Evolutionary conservation across 1,284 basidiomycete genomes (phyloP).

Genomic region (Melampsora abietis-canadensis): DNA sequence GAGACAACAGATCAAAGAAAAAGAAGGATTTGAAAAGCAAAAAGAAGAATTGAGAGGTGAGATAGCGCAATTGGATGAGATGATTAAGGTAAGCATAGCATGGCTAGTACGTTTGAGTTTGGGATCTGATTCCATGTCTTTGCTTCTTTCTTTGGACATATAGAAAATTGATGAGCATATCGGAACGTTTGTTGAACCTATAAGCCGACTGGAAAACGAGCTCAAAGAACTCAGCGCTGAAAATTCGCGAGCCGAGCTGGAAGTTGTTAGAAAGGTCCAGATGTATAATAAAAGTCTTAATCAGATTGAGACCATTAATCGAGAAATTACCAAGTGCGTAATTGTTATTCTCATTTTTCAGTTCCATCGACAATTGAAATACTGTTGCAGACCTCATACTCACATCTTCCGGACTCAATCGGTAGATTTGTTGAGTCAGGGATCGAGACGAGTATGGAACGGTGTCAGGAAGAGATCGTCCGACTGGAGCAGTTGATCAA

Average conservation of each 20-base stretch:
- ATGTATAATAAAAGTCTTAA: slow-evolving; percentile 67
- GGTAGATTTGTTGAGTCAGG: slow-evolving; percentile 27
- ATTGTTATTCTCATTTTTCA: not conserved
- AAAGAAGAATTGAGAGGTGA: slow-evolving; percentile 28
- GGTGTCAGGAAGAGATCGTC: slow-evolving; percentile 21
- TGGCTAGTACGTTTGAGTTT: slow-evolving; percentile 21
- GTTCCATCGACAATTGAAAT: not conserved
- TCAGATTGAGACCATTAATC: slow-evolving; percentile 63
- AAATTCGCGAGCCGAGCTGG: slow-evolving; percentile 58
- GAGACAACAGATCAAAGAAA: slow-evolving; percentile 35
- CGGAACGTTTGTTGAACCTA: slow-evolving; percentile 64
- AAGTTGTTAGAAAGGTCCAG: slow-evolving; percentile 62
- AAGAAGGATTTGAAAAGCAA: slow-evolving; percentile 15
- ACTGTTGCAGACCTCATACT: slow-evolving; percentile 2
- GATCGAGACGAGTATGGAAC: slow-evolving; percentile 12
- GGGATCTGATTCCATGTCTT: slow-evolving; percentile 57
- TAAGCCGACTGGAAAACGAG: slow-evolving; percentile 65
- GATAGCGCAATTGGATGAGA: slow-evolving; percentile 15
- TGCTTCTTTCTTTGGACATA: not conserved
- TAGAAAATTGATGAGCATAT: slow-evolving; percentile 68
- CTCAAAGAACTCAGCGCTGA: slow-evolving; percentile 61
- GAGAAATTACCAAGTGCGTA: slow-evolving; percentile 64
- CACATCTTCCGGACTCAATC: slow-evolving; percentile 15
- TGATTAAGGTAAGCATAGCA: slow-evolving; percentile 21
- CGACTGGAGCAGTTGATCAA: slow-evolving; percentile 18